phyloP scores from a whole-genome alignment of 176 grass and related monocot genomes.

The Paspalum vaginatum region DNA sequence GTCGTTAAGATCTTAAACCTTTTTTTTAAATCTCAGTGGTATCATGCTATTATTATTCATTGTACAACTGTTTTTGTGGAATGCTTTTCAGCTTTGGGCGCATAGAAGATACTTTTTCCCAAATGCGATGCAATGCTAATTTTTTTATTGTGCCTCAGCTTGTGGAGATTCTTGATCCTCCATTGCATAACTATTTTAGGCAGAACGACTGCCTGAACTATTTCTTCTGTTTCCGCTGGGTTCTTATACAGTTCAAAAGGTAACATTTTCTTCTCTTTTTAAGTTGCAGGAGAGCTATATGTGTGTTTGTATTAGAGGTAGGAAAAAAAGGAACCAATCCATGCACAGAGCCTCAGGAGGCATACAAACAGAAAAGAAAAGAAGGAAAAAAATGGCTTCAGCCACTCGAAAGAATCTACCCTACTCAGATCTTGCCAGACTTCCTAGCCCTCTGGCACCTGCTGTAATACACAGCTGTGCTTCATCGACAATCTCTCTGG shows the following conservation, averaged over 20 bases:
- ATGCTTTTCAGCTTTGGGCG: slow-evolving; percentile 16
- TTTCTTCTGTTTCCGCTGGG: slow-evolving; percentile 99
- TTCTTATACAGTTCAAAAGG: slow-evolving; percentile 99
- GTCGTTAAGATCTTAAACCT: slow-evolving; percentile 15
- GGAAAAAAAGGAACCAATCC: no score
- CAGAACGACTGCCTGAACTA: slow-evolving; percentile 93
- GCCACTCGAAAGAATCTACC: not conserved
- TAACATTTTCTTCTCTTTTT: slow-evolving; percentile 30
- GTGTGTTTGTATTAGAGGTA: not conserved
- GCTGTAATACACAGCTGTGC: not conserved
- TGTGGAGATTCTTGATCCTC: slow-evolving; percentile 86
- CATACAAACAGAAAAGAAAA: not conserved
- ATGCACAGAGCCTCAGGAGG: not conserved
- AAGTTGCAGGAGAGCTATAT: not conserved
- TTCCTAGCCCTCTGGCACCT: not conserved
- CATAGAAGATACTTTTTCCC: not conserved
- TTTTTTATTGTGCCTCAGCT: slow-evolving; percentile 53
- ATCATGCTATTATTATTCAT: slow-evolving; percentile 7
- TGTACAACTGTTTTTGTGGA: not conserved
- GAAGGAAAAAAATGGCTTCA: not conserved
- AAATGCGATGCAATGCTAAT: slow-evolving; percentile 24
- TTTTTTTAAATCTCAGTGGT: not conserved
- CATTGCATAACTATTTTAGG: slow-evolving; percentile 87
- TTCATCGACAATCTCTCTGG: not conserved
- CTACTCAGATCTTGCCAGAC: not conserved